Conservation (phyloP, 1,284 basidiomycete genomes). For the Cystobasidium slooffiae region DNA sequence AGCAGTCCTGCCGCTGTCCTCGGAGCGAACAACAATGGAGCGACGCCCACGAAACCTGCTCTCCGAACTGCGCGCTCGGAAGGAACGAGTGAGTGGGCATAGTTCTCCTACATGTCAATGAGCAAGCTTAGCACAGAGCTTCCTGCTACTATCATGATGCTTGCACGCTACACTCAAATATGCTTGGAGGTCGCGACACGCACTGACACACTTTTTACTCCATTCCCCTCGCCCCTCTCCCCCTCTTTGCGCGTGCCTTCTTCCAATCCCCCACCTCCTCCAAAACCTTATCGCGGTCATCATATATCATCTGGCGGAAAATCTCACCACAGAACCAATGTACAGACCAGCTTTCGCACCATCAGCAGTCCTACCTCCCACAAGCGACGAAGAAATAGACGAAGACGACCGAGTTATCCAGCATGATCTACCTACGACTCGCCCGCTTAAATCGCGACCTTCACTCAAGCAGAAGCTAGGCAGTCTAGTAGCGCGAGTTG, state of each 20-base stretch:
- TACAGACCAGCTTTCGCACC: conserved; percentile 41
- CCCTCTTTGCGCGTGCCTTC: not conserved
- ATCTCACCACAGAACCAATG: conserved; percentile 35
- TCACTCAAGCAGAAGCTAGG: conserved; percentile 44
- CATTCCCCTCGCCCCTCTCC: not conserved
- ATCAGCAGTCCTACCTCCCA: conserved; percentile 33
- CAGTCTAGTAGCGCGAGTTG: conserved; percentile 38
- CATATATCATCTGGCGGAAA: not conserved
- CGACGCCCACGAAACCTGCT: conserved; percentile 16
- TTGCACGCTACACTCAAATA: too few relatives aligned
- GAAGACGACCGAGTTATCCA: conserved; percentile 40
- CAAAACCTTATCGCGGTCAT: not conserved
- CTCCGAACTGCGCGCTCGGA: conserved; percentile 10
- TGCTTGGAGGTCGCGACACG: not conserved
- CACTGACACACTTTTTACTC: conserved; percentile 16
- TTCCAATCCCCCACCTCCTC: not conserved
- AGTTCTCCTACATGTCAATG: not conserved
- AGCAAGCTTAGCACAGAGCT: not conserved
- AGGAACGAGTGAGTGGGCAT: conserved; percentile 7
- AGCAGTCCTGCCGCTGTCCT: conserved; percentile 16
- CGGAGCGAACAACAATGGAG: conserved; percentile 4
- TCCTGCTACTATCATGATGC: not conserved
- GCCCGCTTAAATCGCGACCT: conserved; percentile 27
- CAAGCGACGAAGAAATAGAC: conserved; percentile 32
- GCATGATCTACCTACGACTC: conserved; percentile 41